Conservation (phyloP, 73 alveolate genomes). For the Breviolum minutum region DNA sequence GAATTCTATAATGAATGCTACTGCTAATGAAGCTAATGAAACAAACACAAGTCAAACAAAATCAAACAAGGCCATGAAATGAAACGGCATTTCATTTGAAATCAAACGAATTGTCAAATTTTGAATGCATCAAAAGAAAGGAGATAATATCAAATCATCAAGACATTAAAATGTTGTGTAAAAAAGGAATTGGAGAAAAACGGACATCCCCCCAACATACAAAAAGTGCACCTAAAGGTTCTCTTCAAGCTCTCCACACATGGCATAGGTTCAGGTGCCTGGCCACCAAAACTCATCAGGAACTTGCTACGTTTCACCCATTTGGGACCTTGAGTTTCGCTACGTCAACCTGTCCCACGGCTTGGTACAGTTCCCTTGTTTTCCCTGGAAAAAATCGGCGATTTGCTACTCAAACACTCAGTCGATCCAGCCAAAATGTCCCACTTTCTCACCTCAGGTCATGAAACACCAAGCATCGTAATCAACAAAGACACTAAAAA, state of each 20-base stretch:
- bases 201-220: neutral
- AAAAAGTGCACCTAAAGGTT: neutral
- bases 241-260: constrained; percentile 38
- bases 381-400: neutral
- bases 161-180: too few species aligned
- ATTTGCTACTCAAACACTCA: neutral
- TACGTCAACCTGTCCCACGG: neutral
- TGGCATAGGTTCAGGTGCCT: constrained; percentile 44
- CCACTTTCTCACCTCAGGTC: constrained; percentile 50
- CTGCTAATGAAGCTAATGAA: too few species aligned
- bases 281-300: neutral
- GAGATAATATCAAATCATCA: too few species aligned
- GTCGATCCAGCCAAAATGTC: constrained; percentile 90
- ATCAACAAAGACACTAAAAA: neutral
- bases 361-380: neutral
- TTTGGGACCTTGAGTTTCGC: neutral
- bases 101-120: too few species aligned
- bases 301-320: neutral
- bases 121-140: too few species aligned
- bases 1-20: too few species aligned
- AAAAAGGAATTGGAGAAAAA: too few species aligned
- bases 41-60: too few species aligned
- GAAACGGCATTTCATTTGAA: too few species aligned
- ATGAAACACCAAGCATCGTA: neutral
- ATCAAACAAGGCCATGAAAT: too few species aligned